A percentile compares a stretch with the other conserved stretches of the same genome.
Conservation (phyloP, 2,329 filamentous ascomycete species). For the Epichloe typhina region DNA sequence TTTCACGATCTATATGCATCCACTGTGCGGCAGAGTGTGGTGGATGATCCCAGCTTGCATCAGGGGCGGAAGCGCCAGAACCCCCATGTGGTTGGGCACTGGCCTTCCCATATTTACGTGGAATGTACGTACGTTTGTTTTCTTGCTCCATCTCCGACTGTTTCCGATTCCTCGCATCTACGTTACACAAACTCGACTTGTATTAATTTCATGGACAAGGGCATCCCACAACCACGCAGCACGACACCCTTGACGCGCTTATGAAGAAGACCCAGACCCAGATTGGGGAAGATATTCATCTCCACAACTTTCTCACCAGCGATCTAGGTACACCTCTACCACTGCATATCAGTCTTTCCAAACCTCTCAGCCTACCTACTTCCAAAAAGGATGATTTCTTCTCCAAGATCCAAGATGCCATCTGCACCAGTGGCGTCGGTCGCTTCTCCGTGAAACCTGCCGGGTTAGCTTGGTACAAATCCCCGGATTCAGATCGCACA, state of each 20-base stretch:
- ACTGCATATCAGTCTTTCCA: constrained; percentile 82
- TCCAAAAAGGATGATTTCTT: constrained; percentile 61
- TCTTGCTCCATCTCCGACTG: neutral
- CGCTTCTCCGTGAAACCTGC: constrained; percentile 26
- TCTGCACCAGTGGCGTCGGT: constrained; percentile 18
- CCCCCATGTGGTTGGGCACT: constrained; percentile 78
- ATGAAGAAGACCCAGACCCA: constrained; percentile 23
- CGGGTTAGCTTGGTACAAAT: constrained; percentile 36
- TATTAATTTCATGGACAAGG: constrained; percentile 23
- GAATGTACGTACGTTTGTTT: constrained; percentile 56
- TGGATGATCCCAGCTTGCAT: constrained; percentile 75
- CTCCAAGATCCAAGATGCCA: constrained; percentile 31
- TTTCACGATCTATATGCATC: constrained; percentile 89
- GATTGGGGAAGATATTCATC: constrained; percentile 20
- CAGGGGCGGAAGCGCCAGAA: constrained; percentile 69
- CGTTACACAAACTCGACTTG: too few relatives aligned
- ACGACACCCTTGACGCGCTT: constrained; percentile 30
- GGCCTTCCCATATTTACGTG: constrained; percentile 85
- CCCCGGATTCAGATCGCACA: constrained; percentile 52
- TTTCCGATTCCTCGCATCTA: neutral
- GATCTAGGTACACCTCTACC: constrained; percentile 68
- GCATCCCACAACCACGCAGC: constrained; percentile 38
- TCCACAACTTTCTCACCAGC: constrained; percentile 61
- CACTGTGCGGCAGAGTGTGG: constrained; percentile 60
- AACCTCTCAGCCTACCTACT: constrained; percentile 62